Evolutionary conservation across 2,329 filamentous ascomycete species (phyloP), one percentile per base, ranked within the genome.

Genomic region (Exophiala sp.): DNA sequence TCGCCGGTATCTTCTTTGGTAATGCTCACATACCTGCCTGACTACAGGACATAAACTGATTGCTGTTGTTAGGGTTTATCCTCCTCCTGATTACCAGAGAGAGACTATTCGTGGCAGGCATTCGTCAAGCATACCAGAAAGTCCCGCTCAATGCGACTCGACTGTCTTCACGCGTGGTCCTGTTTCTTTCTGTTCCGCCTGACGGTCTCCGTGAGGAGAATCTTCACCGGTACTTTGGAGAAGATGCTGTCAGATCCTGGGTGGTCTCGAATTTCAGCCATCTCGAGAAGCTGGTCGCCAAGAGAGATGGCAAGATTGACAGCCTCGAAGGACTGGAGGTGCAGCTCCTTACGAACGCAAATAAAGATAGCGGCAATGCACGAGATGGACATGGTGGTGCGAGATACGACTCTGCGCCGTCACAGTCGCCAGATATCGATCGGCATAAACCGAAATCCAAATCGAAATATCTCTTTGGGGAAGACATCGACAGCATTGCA

Each of bases 101-200:
- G 68, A 85, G 83, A 63, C 84, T 97, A 59, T 95, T 85, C 74
- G 94, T 88, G 67, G 83, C 95, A 68, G 94, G 93, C 61, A 71
- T 97, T 19, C 85, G 89, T 50, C 91, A 97, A 70, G 90, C 90
- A 1, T 95, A 93, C 69, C 80, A 95, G 41, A 80, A 94, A 40
- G 89, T 88, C 2, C 88, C 88, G 10, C 75, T 85, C 32, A 93
- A 93, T 66, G 78, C 87, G 37, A 83, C 85, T 60, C 84, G 90
- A 43, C 82, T 96, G 22, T 96, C 91, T 1, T 90, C 90, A 0
- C 79, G 88, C 43, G 95, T 89, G 1, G 85, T 97, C 0, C 78
- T 98, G 4, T 89, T 95, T 67, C 85, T 89, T 32, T 86, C 85
- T 1, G 87, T 95, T 0, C 91, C 93, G 1, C 73, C 82, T 5